Conservation (phyloP, 2,329 filamentous ascomycete genomes). For the Teratosphaeria viscida region DNA sequence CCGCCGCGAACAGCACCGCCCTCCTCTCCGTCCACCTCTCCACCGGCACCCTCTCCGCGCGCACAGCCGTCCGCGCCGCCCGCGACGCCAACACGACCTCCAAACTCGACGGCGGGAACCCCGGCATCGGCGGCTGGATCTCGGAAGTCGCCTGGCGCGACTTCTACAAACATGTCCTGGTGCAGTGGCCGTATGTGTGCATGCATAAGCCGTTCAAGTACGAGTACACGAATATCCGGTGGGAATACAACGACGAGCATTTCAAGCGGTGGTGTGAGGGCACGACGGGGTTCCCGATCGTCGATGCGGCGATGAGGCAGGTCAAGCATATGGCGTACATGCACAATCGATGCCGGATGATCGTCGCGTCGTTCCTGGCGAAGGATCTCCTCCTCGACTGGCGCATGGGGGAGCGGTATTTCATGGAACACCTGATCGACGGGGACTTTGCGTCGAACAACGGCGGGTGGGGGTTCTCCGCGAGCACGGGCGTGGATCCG, state of each 20-base stretch:
- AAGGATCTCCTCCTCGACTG: slow-evolving; percentile 78
- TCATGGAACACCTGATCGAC: slow-evolving; percentile 72
- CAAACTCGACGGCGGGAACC: slow-evolving; percentile 53
- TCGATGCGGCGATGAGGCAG: slow-evolving; percentile 81
- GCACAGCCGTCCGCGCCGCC: slow-evolving; percentile 56
- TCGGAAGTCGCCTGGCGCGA: slow-evolving; percentile 78
- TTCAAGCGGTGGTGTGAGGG: slow-evolving; percentile 69
- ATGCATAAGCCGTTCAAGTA: slow-evolving; percentile 75
- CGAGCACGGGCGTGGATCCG: slow-evolving; percentile 65
- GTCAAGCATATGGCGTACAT: slow-evolving; percentile 59
- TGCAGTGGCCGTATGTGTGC: slow-evolving; percentile 73
- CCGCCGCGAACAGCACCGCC: slow-evolving; percentile 53
- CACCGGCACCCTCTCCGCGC: slow-evolving; percentile 55
- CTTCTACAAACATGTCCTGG: slow-evolving; percentile 79
- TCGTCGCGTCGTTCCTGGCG: slow-evolving; percentile 66
- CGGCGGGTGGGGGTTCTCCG: slow-evolving; percentile 56
- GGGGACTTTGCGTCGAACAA: slow-evolving; percentile 75
- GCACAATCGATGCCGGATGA: slow-evolving; percentile 81
- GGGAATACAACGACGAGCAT: slow-evolving; percentile 41
- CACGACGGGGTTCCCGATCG: slow-evolving; percentile 68
- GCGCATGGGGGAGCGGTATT: slow-evolving; percentile 70
- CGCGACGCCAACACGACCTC: slow-evolving; percentile 51
- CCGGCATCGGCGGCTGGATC: slow-evolving; percentile 64
- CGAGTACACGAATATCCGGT: slow-evolving; percentile 70
- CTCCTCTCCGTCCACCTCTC: slow-evolving; percentile 62